phyloP scores from a whole-genome alignment of 768 basidiomycete species.

The Tricholoma flavovirens region DNA sequence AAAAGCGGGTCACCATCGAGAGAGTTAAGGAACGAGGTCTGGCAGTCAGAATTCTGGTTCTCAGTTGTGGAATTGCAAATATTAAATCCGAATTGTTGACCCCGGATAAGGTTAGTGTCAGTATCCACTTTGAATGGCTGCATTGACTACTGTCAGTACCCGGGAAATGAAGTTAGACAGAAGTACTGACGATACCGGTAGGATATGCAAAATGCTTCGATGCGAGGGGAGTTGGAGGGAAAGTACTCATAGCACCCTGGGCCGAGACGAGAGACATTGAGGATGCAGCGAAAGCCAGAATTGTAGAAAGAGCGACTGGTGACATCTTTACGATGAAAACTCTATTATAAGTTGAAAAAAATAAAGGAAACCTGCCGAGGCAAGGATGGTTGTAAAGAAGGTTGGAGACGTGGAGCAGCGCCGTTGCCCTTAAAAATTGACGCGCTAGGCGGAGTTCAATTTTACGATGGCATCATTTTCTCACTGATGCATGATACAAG shows the following conservation, averaged over 20 bases:
- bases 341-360: not conserved
- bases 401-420: not conserved
- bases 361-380: not conserved
- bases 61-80: constrained; percentile 63
- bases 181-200: constrained; percentile 26
- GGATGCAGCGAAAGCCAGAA: not conserved
- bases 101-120: constrained; percentile 26
- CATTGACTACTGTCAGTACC: not conserved
- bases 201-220: constrained; percentile 38
- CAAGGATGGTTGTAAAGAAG: not conserved
- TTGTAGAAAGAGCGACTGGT: not conserved
- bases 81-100: constrained; percentile 58
- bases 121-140: constrained; percentile 36
- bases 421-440: not conserved
- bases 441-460: not conserved
- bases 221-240: constrained; percentile 35
- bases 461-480: not conserved
- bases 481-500: too few species aligned
- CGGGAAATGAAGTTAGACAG: not conserved
- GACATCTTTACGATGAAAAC: not conserved
- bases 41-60: constrained; percentile 50
- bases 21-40: constrained; percentile 51
- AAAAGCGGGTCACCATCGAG: not conserved
- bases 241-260: constrained; percentile 19
- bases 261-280: not conserved